Conservation (phyloP, 2,329 filamentous ascomycete genomes). For the Alternaria tenuissima region DNA sequence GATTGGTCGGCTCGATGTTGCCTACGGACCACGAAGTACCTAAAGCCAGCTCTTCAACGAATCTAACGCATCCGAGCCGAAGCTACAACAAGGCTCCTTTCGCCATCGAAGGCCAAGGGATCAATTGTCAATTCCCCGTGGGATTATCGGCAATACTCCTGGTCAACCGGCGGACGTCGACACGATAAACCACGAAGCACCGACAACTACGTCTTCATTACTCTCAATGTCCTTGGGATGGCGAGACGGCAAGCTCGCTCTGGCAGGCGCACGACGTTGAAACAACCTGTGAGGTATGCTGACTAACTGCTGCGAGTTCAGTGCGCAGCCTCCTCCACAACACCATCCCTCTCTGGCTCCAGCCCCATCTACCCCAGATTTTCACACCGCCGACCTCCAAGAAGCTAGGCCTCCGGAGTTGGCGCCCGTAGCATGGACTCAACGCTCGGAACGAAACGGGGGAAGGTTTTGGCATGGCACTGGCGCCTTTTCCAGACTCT, state of each 20-base stretch:
- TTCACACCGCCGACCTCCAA: constrained; percentile 1
- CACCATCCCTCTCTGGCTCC: constrained; percentile 28
- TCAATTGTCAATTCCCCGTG: neutral
- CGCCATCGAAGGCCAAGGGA: neutral
- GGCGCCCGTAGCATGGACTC: neutral
- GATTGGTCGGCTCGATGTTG: neutral
- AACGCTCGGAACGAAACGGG: neutral
- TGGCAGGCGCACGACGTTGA: neutral
- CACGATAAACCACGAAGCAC: neutral
- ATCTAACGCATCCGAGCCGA: no score
- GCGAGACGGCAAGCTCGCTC: neutral
- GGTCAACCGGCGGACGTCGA: neutral
- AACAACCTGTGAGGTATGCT: neutral
- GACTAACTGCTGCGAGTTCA: neutral
- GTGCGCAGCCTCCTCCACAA: neutral
- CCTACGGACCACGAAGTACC: neutral
- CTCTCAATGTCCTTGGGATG: neutral
- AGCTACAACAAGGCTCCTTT: neutral
- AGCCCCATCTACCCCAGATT: constrained; percentile 40
- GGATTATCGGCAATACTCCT: neutral
- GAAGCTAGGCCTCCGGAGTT: neutral
- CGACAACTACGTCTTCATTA: neutral
- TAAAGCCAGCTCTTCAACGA: neutral
- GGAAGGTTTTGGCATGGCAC: constrained; percentile 12
- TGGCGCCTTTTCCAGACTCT: constrained; percentile 32